A percentile compares a stretch with the other conserved stretches of the same genome.
phyloP scores from a whole-genome alignment of 2,329 filamentous ascomycete species.

The Colletotrichum gigasporum region DNA sequence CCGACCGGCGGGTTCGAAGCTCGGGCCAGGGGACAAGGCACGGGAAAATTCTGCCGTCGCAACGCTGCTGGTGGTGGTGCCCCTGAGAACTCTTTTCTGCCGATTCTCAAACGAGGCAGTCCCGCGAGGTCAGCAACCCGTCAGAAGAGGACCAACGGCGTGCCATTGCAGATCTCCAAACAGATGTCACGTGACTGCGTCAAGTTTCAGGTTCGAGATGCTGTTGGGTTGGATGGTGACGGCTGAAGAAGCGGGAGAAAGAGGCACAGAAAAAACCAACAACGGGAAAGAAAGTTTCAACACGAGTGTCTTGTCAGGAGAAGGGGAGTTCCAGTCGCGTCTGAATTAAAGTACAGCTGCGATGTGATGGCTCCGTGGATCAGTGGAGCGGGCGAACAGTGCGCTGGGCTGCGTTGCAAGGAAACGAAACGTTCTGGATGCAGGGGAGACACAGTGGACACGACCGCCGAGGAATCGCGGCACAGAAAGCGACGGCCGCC shows the following conservation, averaged over 20 bases:
- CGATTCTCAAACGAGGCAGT: slow-evolving; percentile 1
- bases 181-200: neutral
- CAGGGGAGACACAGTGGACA: slow-evolving; percentile 1
- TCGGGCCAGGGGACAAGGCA: neutral
- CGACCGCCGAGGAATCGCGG: neutral
- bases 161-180: slow-evolving; percentile 27
- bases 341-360: slow-evolving; percentile 22
- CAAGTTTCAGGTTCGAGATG: slow-evolving; percentile 20
- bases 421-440: slow-evolving; percentile 22
- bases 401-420: slow-evolving; percentile 9
- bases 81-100: neutral
- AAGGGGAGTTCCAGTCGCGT: slow-evolving; percentile 18
- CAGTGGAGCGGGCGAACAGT: slow-evolving; percentile 22
- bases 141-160: neutral
- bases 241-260: neutral
- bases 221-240: neutral
- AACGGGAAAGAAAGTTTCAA: too few species aligned
- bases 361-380: slow-evolving; percentile 4
- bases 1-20: neutral
- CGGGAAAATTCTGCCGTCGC: neutral
- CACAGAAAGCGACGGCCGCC: slow-evolving; percentile 1
- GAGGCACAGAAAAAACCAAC: neutral
- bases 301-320: slow-evolving; percentile 14
- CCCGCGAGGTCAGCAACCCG: neutral
- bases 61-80: too few species aligned